Base-by-base conservation (phyloP, 257 asterid genomes). In the Solanum sejunctum region DNA sequence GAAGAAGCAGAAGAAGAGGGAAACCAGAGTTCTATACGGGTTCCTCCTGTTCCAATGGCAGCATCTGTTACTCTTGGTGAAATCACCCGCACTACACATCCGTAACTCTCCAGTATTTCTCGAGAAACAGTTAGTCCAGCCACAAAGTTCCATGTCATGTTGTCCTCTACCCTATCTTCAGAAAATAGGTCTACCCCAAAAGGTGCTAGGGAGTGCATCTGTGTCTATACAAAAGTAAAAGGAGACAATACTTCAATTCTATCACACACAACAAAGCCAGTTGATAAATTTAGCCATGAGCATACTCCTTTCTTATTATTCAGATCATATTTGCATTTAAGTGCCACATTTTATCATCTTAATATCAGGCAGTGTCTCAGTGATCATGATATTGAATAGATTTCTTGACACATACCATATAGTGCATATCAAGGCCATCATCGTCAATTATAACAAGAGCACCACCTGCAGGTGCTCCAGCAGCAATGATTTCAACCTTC, bases 341-440 rank as follows among this genome's bases (percentile, higher is more conserved):
- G 82, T 78, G 47, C 47, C 64, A 52, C 49, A 26, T 9, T 8
- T 56, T 75, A 15, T 49, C 61, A 75, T 75, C 82, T 73, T 75
- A 8, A 10, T 26, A 78, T 78, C 28, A 82, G 23, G 78, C 77
- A 61, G 51, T 81, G 43, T 61, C 85, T 82, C 47, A 49, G 69
- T 51, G 77, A 45, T 43, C 84, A 82, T 45, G 55, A 63, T 18
- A 57, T 16, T 58, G 47, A 73, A 69, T 47, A 41, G 45, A 73
- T 16, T 63, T 92, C 78, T 16, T 43, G 49, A 82, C 26, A 61
- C 85, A 9, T 96, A 96, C 99, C 99, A 95, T 96, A 84, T 91
- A 96, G 84, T 93, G 99, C 99, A 96, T 96, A 90, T 95, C 98
- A 81, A 95, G 98, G 43, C 99, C 99, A 86, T 96, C 96, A 60